Evolutionary conservation across 345 rosid genomes (phyloP), one percentile per base, ranked within the genome.

Genomic region (Boechera retrofracta): DNA sequence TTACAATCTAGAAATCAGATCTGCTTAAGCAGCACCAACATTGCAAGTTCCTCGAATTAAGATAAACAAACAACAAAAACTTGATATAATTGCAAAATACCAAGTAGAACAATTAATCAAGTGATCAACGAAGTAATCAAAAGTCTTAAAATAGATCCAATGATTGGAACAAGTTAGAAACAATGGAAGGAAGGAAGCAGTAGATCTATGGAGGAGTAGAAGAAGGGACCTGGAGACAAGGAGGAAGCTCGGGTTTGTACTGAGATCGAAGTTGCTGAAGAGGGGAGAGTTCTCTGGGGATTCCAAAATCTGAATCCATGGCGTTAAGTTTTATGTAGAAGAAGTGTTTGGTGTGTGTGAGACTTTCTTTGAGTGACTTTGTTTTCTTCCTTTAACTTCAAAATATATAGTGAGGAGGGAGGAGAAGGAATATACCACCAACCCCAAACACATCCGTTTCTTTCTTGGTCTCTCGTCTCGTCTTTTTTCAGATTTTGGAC

Each of bases 241-340:
- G 97, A 86, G 98, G 97, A 70, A 94, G 88, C 44, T 83, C 88
- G 2, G 98, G 96, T 0, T 84, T 91, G 84, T 94, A 89, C 48
- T 79, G 89, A 70, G 97, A 89, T 58, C 98, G 90, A 71, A 80
- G 88, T 60, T 89, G 84, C 71, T 92, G 99, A 71, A 92, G 97
- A 44, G 82, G 84, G 68, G 99, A 95, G 75, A 95, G 98, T 78
- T 92, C 93, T 77, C 97, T 78, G 78, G 98, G 91, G 79, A 89
- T 86, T 80, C 97, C 98, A 77, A 79, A 95, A 87, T 95, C 99
- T 36, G 99, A 95, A 76, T 95, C 96, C 99, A 95, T 95, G 52
- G 72, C 24, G 63, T 64, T 10, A 56, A 24, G 68, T 68, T 38
- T n/a, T 69, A 28, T 32, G 80, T 35, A 15, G 49, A 51, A 51